These are phyloP conservation scores for Lactarius pseudohatsudake DNA, from an alignment of 768 basidiomycete species.

Conservation along the genomic window DNA sequence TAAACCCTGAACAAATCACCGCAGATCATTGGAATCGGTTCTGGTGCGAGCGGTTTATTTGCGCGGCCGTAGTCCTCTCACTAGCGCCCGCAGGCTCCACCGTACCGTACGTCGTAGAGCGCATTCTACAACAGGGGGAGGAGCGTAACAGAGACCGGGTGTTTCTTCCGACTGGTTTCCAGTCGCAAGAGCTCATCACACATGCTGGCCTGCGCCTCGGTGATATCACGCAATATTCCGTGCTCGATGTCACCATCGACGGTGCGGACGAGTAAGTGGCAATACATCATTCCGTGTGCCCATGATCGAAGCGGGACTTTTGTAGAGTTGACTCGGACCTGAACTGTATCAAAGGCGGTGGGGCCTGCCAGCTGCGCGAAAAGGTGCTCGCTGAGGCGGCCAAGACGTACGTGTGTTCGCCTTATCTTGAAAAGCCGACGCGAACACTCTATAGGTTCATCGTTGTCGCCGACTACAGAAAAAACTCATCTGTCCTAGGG, in stretches of 20 bases:
- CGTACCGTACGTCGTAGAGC: constrained; percentile 94
- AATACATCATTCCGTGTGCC: background rate
- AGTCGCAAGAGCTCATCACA: constrained; percentile 94
- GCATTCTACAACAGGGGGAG: constrained; percentile 81
- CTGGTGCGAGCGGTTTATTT: constrained; percentile 46
- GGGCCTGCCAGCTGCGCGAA: constrained; percentile 94
- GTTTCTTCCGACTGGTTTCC: constrained; percentile 95
- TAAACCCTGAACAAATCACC: constrained; percentile 3
- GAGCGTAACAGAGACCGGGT: constrained; percentile 76
- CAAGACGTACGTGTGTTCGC: constrained; percentile 54
- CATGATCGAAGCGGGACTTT: background rate
- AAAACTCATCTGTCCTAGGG: constrained; percentile 81
- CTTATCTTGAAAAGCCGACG: background rate
- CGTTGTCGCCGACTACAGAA: constrained; percentile 93
- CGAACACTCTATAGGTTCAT: constrained; percentile 57
- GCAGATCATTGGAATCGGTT: constrained; percentile 86
- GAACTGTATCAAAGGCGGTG: constrained; percentile 96
- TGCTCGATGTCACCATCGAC: constrained; percentile 95
- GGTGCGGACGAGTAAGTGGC: constrained; percentile 89
- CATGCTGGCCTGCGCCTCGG: constrained; percentile 73
- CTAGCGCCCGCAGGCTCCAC: constrained; percentile 64
- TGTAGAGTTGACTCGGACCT: constrained; percentile 78
- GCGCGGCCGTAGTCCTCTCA: background rate
- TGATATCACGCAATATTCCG: constrained; percentile 85
- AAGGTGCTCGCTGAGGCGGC: constrained; percentile 98